These are phyloP conservation scores for Exophiala mesophila DNA, from an alignment of 2,329 filamentous ascomycete genomes.

Conservation along the genomic window DNA sequence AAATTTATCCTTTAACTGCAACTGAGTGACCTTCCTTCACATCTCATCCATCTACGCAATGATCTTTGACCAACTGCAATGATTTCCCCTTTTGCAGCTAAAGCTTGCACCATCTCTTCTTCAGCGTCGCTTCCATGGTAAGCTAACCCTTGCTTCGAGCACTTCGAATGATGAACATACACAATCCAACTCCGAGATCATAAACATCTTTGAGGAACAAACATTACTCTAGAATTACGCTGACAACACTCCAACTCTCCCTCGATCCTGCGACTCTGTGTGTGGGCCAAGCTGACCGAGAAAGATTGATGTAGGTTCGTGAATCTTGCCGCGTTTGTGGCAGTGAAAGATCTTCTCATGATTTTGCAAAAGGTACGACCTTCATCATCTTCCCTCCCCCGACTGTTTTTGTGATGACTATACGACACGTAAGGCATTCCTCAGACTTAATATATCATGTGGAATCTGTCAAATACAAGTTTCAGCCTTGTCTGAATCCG, in stretches of 20 bases:
- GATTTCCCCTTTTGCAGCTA: too few relatives aligned
- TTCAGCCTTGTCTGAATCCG: conserved; percentile 64
- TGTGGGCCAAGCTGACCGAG: conserved; percentile 5
- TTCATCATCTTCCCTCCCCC: conserved; percentile 13
- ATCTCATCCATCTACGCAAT: too few relatives aligned
- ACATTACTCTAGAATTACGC: conserved; percentile 54
- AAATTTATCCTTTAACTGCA: too few relatives aligned
- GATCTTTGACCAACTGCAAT: too few relatives aligned
- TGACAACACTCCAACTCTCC: conserved; percentile 34
- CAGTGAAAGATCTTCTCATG: neutral
- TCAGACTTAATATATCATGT: conserved; percentile 61
- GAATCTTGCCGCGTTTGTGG: conserved; percentile 1
- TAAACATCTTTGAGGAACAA: conserved; percentile 44
- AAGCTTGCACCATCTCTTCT: conserved; percentile 15
- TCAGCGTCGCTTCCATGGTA: conserved; percentile 10
- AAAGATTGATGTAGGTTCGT: conserved; percentile 5
- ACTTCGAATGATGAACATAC: conserved; percentile 39
- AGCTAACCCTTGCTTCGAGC: neutral
- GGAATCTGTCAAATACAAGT: conserved; percentile 60
- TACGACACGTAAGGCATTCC: conserved; percentile 64
- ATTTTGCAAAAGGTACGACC: conserved; percentile 42
- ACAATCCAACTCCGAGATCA: conserved; percentile 57
- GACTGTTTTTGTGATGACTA: conserved; percentile 53
- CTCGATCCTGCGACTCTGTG: neutral
- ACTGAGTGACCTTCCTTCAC: too few relatives aligned